Base-by-base conservation (phyloP, 129 eudicot genomes). In the Chrysanthemum lavandulifolium region DNA sequence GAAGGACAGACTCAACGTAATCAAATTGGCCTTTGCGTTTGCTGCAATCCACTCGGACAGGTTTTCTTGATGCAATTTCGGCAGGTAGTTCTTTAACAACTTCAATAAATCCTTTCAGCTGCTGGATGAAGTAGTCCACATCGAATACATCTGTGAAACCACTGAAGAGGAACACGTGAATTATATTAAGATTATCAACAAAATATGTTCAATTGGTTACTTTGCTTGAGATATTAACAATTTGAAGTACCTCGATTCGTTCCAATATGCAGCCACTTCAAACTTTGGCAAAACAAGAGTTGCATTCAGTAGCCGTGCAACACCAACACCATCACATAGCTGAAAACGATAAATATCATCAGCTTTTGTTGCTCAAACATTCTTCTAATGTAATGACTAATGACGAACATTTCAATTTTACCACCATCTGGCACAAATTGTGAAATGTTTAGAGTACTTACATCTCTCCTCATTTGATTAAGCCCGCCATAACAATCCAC, bases 401-500 rank as follows among this genome's bases (percentile, higher is more conserved):
- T n/a, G n/a, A n/a, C n/a, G n/a, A n/a, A n/a, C n/a, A n/a, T n/a
- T n/a, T n/a, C n/a, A n/a, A n/a, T n/a, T n/a, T n/a, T n/a, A n/a
- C n/a, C n/a, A n/a, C n/a, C n/a, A n/a, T n/a, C n/a, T n/a, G n/a
- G n/a, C n/a, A n/a, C n/a, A n/a, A n/a, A n/a, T n/a, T n/a, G n/a
- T n/a, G n/a, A n/a, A n/a, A n/a, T n/a, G n/a, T n/a, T n/a, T 1
- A 23, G 45, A 76, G 67, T 52, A n/a, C 99, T 86, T 80, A 90
- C 99, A 84, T 94, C 99, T 63, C 99, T 83, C 83, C 99, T 90
- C 99, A 90, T 86, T 67, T 94, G 99, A 83, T 94, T 94, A 79
- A 94, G 99, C 62, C 99, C 99, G 18, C 97, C 97, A 80, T 88
- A 94, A 85, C 99, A 94, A 90, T 94, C 97, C 84, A 90, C 97